Percentiles rank a stretch among this genome's conserved stretches.
Conservation (phyloP, 78 protist species). For the Dictyostelium firmibasis region DNA sequence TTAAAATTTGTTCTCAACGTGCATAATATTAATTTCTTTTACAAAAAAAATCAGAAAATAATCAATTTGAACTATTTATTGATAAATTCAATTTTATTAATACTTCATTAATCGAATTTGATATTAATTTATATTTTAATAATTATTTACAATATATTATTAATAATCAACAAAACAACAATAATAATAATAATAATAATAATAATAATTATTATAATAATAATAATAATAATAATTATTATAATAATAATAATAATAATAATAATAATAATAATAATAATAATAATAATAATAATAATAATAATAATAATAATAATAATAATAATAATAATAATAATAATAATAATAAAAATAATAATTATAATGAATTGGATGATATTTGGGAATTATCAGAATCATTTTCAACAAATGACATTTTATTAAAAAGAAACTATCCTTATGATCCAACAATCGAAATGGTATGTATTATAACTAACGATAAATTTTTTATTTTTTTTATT, state of each 20-base stretch:
- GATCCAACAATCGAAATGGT: background rate
- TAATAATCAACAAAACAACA: background rate
- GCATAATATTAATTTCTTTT: too few species aligned
- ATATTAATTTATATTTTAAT: conserved; percentile 39
- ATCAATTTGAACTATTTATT: background rate
- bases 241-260: background rate
- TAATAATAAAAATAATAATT: too few species aligned
- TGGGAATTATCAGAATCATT: conserved; percentile 26
- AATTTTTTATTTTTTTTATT: background rate
- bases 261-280: background rate
- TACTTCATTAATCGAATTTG: background rate
- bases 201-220: background rate
- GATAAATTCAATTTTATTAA: background rate
- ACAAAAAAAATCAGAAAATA: background rate
- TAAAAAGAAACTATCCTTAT: background rate
- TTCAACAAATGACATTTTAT: conserved; percentile 4
- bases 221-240: background rate
- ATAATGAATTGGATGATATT: background rate
- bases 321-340: too few species aligned
- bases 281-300: background rate
- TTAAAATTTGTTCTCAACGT: too few species aligned
- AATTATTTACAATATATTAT: background rate
- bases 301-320: background rate
- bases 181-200: background rate
- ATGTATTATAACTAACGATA: background rate